phyloP scores from a whole-genome alignment of 176 grass and related monocot genomes.

The Avena sativa region DNA sequence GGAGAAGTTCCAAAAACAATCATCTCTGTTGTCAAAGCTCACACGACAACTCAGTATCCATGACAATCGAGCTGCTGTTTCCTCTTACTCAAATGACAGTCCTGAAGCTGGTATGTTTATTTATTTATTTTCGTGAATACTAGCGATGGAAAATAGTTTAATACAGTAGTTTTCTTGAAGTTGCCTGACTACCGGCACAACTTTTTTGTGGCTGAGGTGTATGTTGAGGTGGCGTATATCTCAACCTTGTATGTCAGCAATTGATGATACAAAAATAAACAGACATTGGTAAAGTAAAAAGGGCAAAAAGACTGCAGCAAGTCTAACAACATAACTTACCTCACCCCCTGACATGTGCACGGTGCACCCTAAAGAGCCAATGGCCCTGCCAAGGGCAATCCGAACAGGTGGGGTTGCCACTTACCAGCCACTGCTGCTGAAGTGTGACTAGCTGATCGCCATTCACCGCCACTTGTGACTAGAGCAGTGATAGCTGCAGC shows the following conservation, averaged over 20 bases:
- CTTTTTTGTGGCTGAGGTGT: neutral
- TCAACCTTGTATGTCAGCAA: neutral
- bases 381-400: neutral
- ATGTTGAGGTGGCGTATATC: neutral
- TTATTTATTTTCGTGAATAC: neutral
- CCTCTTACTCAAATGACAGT: conserved; percentile 62
- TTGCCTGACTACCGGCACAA: neutral
- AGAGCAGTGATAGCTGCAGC: neutral
- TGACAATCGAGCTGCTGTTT: conserved; percentile 75
- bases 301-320: neutral
- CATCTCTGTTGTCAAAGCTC: conserved; percentile 87
- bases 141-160: conserved; percentile 21
- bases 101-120: conserved; percentile 57
- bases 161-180: neutral
- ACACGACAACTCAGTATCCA: conserved; percentile 89
- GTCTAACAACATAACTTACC: neutral
- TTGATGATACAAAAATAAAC: neutral
- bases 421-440: neutral
- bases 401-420: neutral
- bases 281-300: neutral
- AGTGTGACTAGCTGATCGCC: no score
- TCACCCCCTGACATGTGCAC: neutral
- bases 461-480: neutral
- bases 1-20: conserved; percentile 89
- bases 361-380: neutral